These are phyloP conservation scores for Nyssa sinensis DNA, from an alignment of 148 eudicot genomes.

Conservation along the genomic window DNA sequence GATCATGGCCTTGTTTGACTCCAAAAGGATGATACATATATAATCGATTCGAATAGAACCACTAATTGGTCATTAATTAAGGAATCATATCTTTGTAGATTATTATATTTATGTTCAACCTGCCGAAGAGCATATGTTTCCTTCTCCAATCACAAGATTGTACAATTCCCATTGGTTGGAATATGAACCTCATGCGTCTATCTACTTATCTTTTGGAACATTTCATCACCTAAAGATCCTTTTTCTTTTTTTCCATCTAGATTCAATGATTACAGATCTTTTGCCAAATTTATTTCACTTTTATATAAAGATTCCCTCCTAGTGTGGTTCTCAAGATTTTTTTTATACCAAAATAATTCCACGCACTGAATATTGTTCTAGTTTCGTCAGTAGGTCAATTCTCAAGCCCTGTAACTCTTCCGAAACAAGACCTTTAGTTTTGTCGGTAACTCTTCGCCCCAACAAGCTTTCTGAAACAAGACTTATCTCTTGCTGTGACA, in stretches of 20 bases:
- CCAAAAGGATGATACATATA: background rate
- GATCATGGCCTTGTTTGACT: background rate
- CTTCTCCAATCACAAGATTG: slow-evolving; percentile 4
- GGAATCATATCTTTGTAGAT: background rate
- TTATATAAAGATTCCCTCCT: slow-evolving; percentile 17
- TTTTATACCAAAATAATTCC: background rate
- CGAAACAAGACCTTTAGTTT: background rate
- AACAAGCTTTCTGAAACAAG: too few species aligned
- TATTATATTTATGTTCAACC: background rate
- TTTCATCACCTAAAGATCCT: slow-evolving; percentile 21
- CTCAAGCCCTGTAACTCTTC: background rate
- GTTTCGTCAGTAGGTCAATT: background rate
- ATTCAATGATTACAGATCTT: too few species aligned
- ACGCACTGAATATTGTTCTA: too few species aligned
- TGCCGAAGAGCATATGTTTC: background rate
- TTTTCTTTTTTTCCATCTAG: too few species aligned
- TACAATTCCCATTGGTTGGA: slow-evolving; percentile 15
- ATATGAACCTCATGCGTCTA: slow-evolving; percentile 16
- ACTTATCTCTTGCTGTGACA: too few species aligned
- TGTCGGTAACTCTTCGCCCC: too few species aligned
- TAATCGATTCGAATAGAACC: slow-evolving; percentile 4
- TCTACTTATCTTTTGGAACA: slow-evolving; percentile 30
- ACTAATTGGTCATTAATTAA: background rate
- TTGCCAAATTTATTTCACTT: background rate
- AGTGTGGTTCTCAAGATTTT: slow-evolving; percentile 7